Evolutionary conservation across 495 filamentous ascomycete genomes (phyloP).

Genomic region (Penicillium paradoxum): DNA sequence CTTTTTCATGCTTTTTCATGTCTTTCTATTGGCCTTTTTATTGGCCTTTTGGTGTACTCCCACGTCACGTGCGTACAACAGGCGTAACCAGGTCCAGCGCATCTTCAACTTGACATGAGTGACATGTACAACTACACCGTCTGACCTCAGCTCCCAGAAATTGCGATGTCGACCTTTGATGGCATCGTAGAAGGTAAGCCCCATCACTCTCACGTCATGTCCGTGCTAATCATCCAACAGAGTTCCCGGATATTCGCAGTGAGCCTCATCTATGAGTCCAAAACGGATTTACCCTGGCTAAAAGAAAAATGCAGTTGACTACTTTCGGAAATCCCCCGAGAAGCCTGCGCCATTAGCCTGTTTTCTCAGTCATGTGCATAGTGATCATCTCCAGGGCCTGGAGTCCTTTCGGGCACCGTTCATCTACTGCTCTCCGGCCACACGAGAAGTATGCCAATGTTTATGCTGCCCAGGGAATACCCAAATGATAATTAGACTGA

Average conservation of each 20-base stretch:
- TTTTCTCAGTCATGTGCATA: conserved; percentile 92
- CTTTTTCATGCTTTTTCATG: too few relatives aligned
- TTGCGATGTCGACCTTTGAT: conserved; percentile 73
- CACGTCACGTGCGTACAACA: conserved; percentile 4
- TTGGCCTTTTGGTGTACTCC: background rate
- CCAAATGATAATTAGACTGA: conserved; percentile 1
- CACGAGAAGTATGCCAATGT: conserved; percentile 56
- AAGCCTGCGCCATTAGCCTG: conserved; percentile 67
- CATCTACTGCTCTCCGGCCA: conserved; percentile 85
- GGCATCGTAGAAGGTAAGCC: conserved; percentile 58
- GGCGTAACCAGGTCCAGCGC: background rate
- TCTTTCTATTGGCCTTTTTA: background rate
- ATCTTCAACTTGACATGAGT: background rate
- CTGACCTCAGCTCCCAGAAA: background rate
- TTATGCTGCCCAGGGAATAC: background rate
- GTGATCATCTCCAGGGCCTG: conserved; percentile 80
- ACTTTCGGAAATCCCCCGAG: conserved; percentile 61
- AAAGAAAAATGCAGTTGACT: conserved; percentile 57
- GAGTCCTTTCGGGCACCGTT: conserved; percentile 73
- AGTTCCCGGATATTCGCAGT: conserved; percentile 41
- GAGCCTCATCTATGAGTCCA: conserved; percentile 7
- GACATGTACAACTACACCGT: background rate
- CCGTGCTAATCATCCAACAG: conserved; percentile 21
- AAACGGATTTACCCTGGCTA: background rate
- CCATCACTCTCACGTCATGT: background rate